Base-by-base conservation (phyloP, 352 stramenopile species). In the Stephanocyclus meneghinianus region DNA sequence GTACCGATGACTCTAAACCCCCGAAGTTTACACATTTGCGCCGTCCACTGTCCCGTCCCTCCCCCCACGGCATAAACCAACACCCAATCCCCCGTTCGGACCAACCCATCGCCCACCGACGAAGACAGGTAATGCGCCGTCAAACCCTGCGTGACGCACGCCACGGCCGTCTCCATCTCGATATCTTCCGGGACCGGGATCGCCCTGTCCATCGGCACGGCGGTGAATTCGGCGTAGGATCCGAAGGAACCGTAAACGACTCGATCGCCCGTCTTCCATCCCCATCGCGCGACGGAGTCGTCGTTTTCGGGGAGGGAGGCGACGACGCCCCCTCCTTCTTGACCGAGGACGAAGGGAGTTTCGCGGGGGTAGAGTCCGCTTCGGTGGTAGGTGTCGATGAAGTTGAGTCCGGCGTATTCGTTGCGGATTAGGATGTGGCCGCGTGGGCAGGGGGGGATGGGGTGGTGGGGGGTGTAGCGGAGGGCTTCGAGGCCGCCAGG, bases 111-210 rank as follows among this genome's bases (percentile, higher is more conserved):
- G 51, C 82, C 83, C 0, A 89, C 79, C 48, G 83, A 84, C 7
- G 78, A 83, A 13, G 81, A 84, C 2, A 94, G 81, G 63, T 94
- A 94, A 68, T 94, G 88, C 26, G 90, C 90, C 21, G 90, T 93
- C 42, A 93, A 68, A 30, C 90, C 90, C 48, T 94, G 89, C 6
- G 86, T 85, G 71, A 90, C 85, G 61, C 86, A 91, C 18, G 86
- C 71, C 18, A 84, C 53, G 15, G 87, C 86, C 10, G 68, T 80
- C 62, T 85, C 48, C 45, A 92, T 79, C n/a, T 66, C 47, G 10
- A 93, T 70, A 55, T 55, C 71, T 37, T 83, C 57, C 1, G 89
- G 89, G 50, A 94, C 78, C 16, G 67, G 72, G 4, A 92, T 64
- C 9, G 86, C 26, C 62, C 86, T 91, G 26, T 80, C 69, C 0